Percentiles rank a stretch among this genome's conserved stretches.
phyloP scores from a whole-genome alignment of 1,139 yeast genomes.

The Suhomyces panamericanus region DNA sequence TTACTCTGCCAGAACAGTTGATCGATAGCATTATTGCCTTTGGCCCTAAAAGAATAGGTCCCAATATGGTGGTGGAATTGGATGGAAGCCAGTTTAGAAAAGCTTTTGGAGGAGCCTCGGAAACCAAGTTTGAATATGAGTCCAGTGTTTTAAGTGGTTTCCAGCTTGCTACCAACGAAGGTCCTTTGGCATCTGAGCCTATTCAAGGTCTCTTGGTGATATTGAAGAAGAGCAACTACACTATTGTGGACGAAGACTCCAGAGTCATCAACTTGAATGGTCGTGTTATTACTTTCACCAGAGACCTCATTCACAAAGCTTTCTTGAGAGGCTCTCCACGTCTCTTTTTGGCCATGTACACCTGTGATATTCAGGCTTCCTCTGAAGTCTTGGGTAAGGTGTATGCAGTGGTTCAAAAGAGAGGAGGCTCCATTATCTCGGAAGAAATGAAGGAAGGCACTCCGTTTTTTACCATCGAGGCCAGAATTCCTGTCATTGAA shows the following conservation, averaged over 20 bases:
- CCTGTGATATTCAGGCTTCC: conserved; percentile 93
- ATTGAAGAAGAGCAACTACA: conserved; percentile 27
- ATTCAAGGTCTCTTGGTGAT: conserved; percentile 75
- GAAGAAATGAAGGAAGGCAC: conserved; percentile 99
- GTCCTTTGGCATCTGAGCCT: conserved; percentile 88
- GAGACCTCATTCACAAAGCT: conserved; percentile 70
- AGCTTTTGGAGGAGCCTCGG: conserved; percentile 20
- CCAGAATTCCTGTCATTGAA: conserved; percentile 88
- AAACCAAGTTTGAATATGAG: conserved; percentile 50
- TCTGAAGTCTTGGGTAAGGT: conserved; percentile 95
- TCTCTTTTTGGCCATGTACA: conserved; percentile 85
- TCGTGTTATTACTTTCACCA: conserved; percentile 68
- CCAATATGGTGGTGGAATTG: conserved; percentile 70
- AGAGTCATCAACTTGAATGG: conserved; percentile 54
- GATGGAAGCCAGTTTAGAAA: conserved; percentile 37
- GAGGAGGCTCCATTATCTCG: conserved; percentile 80
- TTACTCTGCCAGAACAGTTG: conserved; percentile 23
- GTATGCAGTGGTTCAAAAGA: conserved; percentile 86
- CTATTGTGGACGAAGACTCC: conserved; percentile 34
- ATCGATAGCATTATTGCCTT: conserved; percentile 58
- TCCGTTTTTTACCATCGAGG: conserved; percentile 86
- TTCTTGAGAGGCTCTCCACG: conserved; percentile 85
- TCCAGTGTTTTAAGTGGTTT: conserved; percentile 79
- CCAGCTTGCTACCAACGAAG: conserved; percentile 77
- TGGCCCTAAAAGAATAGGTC: conserved; percentile 78